Evolutionary conservation across 192 early-diverging fungal species (phyloP).

Genomic region (Globomyces pollinis-pini): DNA sequence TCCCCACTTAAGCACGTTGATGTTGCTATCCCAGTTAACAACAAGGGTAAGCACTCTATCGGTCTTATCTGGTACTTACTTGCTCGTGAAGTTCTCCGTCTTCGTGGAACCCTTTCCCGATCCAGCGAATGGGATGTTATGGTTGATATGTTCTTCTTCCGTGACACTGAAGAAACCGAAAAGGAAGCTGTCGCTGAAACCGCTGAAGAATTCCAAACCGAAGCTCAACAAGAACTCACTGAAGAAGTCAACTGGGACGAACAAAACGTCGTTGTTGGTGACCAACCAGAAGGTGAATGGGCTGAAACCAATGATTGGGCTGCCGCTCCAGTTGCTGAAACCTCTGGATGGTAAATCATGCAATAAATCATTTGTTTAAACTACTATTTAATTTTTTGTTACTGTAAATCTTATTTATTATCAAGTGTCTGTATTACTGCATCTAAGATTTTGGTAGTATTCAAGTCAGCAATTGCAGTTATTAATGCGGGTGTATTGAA

Average conservation of each 20-base stretch:
- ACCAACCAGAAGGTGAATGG: too few species aligned
- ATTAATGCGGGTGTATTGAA: too few species aligned
- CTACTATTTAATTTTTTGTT: too few species aligned
- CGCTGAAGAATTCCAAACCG: conserved; percentile 46
- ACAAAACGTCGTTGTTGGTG: conserved; percentile 43
- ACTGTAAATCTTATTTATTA: too few species aligned
- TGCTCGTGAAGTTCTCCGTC: conserved; percentile 97
- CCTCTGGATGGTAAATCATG: conserved; percentile 71
- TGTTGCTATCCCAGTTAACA: conserved; percentile 99
- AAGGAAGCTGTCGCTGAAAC: conserved; percentile 76
- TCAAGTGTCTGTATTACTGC: too few species aligned
- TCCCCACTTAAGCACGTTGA: conserved; percentile 90
- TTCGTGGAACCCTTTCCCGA: conserved; percentile 87
- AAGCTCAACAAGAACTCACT: conserved; percentile 24
- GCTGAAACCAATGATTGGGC: conserved; percentile 42
- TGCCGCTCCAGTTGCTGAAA: conserved; percentile 29
- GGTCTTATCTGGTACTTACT: conserved; percentile 97
- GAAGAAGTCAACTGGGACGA: conserved; percentile 11
- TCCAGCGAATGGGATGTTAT: conserved; percentile 88
- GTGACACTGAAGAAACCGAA: conserved; percentile 96
- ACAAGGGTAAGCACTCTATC: conserved; percentile 97
- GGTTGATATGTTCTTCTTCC: conserved; percentile 99
- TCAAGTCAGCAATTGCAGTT: too few species aligned
- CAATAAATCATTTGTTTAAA: neutral
- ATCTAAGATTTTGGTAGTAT: too few species aligned